phyloP scores from a whole-genome alignment of 768 basidiomycete species.

The Boletus sensibilis region DNA sequence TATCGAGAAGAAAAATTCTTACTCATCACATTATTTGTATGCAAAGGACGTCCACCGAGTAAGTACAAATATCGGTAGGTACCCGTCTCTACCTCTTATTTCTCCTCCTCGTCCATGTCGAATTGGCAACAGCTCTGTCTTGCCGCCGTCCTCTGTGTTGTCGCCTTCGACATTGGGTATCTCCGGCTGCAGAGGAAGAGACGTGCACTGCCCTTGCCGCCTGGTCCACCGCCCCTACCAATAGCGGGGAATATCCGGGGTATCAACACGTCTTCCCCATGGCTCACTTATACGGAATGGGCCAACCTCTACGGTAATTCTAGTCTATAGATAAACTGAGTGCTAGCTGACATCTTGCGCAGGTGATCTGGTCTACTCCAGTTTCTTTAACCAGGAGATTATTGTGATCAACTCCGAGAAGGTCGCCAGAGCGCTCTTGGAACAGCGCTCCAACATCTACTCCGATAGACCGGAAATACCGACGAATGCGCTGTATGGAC shows the following conservation, averaged over 20 bases:
- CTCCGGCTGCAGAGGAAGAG: conserved; percentile 5
- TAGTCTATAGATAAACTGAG: too few relatives aligned
- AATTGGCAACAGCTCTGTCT: conserved; percentile 16
- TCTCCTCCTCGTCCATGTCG: neutral
- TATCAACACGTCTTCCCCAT: conserved; percentile 12
- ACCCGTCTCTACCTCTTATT: too few relatives aligned
- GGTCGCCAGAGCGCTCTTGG: conserved; percentile 27
- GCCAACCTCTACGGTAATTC: conserved; percentile 14
- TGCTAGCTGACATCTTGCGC: neutral
- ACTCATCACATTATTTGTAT: neutral
- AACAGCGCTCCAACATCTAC: conserved; percentile 28
- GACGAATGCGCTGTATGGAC: conserved; percentile 17
- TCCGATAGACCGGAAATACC: conserved; percentile 32
- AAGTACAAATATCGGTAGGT: conserved; percentile 4
- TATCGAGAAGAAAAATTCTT: neutral
- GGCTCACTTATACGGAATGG: conserved; percentile 24
- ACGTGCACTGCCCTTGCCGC: conserved; percentile 13
- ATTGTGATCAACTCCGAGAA: conserved; percentile 30
- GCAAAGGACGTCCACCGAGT: neutral
- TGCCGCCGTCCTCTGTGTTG: conserved; percentile 7
- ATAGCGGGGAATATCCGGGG: conserved; percentile 21
- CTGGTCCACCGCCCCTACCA: conserved; percentile 21
- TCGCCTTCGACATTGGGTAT: conserved; percentile 3
- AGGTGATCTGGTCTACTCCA: conserved; percentile 30
- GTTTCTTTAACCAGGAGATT: conserved; percentile 23